phyloP scores from a whole-genome alignment of 495 filamentous ascomycete genomes.

The Talaromyces stipitatus region DNA sequence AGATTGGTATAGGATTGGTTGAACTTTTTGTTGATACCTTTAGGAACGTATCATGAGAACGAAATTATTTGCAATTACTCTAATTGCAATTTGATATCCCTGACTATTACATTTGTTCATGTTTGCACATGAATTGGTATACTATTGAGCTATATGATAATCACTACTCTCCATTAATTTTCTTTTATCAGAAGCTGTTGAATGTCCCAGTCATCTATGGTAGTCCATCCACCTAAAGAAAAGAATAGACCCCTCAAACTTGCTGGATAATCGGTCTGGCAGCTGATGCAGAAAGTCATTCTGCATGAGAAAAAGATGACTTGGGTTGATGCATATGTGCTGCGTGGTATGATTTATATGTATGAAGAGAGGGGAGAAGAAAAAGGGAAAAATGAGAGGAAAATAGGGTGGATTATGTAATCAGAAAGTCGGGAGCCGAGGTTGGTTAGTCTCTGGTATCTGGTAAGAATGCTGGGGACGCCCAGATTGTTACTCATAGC shows the following conservation, averaged over 20 bases:
- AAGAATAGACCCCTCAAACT: slow-evolving; percentile 42
- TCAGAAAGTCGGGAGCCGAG: too few relatives aligned
- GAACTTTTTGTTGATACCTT: too few relatives aligned
- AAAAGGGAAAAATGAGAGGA: slow-evolving; percentile 5
- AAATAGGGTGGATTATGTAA: background rate
- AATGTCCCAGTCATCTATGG: slow-evolving; percentile 43
- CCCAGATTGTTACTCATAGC: too few relatives aligned
- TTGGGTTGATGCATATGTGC: background rate
- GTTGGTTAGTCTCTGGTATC: too few relatives aligned
- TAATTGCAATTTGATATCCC: background rate
- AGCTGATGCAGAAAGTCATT: background rate
- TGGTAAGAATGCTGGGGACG: too few relatives aligned
- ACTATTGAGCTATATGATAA: background rate
- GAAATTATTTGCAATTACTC: background rate
- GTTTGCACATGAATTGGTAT: background rate
- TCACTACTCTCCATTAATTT: background rate
- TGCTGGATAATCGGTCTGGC: slow-evolving; percentile 27
- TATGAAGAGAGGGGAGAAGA: slow-evolving; percentile 7
- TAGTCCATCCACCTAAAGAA: slow-evolving; percentile 31
- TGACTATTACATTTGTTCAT: background rate
- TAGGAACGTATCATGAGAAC: background rate
- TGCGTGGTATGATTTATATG: slow-evolving; percentile 2
- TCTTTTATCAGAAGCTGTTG: slow-evolving; percentile 20
- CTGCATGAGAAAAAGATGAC: background rate
- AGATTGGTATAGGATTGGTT: background rate